These are phyloP conservation scores for Arthrinium puccinioides DNA, from an alignment of 2,329 filamentous ascomycete genomes.

Conservation along the genomic window DNA sequence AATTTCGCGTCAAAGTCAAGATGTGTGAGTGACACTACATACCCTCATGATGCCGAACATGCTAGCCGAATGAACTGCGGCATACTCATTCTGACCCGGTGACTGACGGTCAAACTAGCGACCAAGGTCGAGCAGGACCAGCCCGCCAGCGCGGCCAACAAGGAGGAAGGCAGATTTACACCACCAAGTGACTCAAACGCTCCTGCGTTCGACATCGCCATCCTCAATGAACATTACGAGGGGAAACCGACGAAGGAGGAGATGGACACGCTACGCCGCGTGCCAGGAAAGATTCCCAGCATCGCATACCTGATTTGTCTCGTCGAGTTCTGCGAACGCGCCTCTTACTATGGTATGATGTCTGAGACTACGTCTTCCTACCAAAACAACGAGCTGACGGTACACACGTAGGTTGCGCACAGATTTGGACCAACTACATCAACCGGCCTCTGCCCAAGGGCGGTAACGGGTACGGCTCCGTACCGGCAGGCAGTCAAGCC, in stretches of 20 bases:
- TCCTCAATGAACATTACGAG: constrained; percentile 20
- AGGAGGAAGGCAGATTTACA: background rate
- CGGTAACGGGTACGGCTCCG: constrained; percentile 39
- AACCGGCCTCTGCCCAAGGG: constrained; percentile 49
- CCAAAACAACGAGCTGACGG: too few relatives aligned
- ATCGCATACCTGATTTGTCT: constrained; percentile 48
- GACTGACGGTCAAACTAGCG: background rate
- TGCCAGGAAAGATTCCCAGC: constrained; percentile 41
- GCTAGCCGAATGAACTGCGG: background rate
- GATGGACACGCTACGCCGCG: constrained; percentile 23
- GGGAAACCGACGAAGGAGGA: constrained; percentile 41
- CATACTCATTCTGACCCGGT: too few relatives aligned
- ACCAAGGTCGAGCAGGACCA: background rate
- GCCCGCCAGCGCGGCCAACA: background rate
- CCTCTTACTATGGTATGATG: constrained; percentile 50
- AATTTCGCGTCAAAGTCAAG: background rate
- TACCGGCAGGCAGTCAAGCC: constrained; percentile 28
- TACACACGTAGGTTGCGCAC: constrained; percentile 2
- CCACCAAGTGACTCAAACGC: constrained; percentile 9
- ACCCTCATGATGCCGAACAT: background rate
- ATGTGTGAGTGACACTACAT: background rate
- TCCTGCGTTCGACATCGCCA: constrained; percentile 14
- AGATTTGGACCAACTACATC: constrained; percentile 45
- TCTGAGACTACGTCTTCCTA: background rate
- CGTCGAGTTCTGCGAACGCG: constrained; percentile 54